Base-by-base conservation (phyloP, 768 basidiomycete genomes). In the Glaciozyma antarctica region DNA sequence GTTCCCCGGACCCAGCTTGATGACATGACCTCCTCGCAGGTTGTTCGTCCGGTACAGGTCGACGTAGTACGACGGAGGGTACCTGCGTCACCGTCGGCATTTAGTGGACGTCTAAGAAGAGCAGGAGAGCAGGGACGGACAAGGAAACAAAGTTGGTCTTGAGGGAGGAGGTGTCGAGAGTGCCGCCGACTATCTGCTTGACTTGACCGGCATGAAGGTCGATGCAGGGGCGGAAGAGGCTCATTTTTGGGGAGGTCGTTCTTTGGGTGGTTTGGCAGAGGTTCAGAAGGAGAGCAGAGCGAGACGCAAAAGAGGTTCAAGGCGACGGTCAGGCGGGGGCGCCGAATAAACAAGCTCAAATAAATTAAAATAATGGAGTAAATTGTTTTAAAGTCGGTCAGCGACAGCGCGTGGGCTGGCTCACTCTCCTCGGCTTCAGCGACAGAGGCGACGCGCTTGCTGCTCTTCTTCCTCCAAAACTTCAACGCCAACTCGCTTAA, bases 151-250 rank as follows among this genome's bases (percentile, higher is more conserved):
- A 98, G 76, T 99, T 98, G 26, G 90, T 93, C 76, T 82, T 83
- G 70, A 95, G 80, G 43, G 82, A 75, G 28, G 76, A 71, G 58
- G 90, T 87, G 24, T 87, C 88, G 38, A 99, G 81, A 6, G 91
- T 93, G 5, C 93, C 90, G 51, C 95, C 95, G 19, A 99, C 89
- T 61, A 99, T 97, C 78, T 99, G 95, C 78, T 98, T 98, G 64
- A 99, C 95, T 73, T 90, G 81, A 8, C 95, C 95, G 65, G 86
- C 82, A 78, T 99, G 95, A 21, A 99, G 82, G 77, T 99, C 95
- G 72, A 99, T 97, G 76, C 95, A 99, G 24, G 95, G 95, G 62
- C 87, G 81, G 79, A 95, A 94, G 56, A 81, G 75, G 47, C 58
- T 63, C 41, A 60, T 61, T 22, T 41, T 22, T 41, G 1, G n/a